Evolutionary conservation across 1,284 basidiomycete genomes (phyloP).

Genomic region (Mycena sp.): DNA sequence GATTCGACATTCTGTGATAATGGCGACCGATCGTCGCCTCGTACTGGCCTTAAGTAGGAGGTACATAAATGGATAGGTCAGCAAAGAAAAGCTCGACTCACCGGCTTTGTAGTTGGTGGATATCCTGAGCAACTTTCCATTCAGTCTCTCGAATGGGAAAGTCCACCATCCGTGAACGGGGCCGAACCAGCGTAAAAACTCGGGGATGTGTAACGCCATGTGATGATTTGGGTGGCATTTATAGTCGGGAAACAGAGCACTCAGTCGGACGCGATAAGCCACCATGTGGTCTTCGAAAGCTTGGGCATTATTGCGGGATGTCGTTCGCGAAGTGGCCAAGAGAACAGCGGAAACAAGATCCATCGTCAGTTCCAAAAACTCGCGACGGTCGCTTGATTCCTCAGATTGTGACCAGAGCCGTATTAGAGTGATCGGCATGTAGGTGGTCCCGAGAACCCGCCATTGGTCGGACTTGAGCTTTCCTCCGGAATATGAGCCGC

Average conservation of each 20-base stretch:
- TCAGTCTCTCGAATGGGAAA: conserved; percentile 10
- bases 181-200: conserved; percentile 40
- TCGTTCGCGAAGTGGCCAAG: background rate
- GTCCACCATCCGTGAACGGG: conserved; percentile 30
- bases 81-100: too few species aligned
- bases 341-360: conserved; percentile 10
- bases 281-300: background rate
- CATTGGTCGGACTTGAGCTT: conserved; percentile 16
- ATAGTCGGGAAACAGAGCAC: background rate
- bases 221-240: conserved; percentile 30
- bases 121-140: background rate
- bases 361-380: conserved; percentile 7
- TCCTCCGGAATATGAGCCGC: background rate
- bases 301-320: background rate
- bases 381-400: background rate
- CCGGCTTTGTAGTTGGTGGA: background rate
- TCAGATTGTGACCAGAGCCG: background rate
- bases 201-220: conserved; percentile 40
- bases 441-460: background rate
- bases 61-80: too few species aligned
- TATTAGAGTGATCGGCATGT: conserved; percentile 12
- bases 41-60: background rate
- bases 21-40: background rate
- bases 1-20: background rate
- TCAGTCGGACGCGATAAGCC: background rate